Evolutionary conservation across 1,139 yeast genomes (phyloP).

Genomic region (Geotrichum candidum): DNA sequence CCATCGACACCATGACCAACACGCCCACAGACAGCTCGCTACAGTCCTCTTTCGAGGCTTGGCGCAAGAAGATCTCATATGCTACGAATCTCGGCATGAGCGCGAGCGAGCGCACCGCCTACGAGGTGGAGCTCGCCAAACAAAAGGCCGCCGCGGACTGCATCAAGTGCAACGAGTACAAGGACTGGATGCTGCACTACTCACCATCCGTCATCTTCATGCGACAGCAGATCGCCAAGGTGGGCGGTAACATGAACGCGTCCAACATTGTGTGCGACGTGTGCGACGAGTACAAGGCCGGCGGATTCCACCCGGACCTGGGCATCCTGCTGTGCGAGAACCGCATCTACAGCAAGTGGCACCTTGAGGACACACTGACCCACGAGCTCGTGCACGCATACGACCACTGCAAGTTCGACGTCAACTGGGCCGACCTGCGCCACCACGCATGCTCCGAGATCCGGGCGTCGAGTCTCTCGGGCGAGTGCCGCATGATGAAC

Average conservation of each 20-base stretch:
- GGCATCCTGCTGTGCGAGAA: constrained; percentile 88
- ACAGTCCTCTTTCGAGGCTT: constrained; percentile 64
- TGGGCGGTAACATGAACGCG: constrained; percentile 49
- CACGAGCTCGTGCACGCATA: constrained; percentile 94
- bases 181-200: constrained; percentile 72
- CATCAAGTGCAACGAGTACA: constrained; percentile 58
- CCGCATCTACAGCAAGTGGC: constrained; percentile 69
- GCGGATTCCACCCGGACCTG: constrained; percentile 86
- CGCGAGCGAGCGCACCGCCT: constrained; percentile 48
- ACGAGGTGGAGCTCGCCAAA: constrained; percentile 48
- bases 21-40: neutral
- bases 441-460: constrained; percentile 98
- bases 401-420: constrained; percentile 81
- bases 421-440: constrained; percentile 72
- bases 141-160: constrained; percentile 53
- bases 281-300: constrained; percentile 83
- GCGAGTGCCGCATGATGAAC: constrained; percentile 88
- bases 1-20: neutral
- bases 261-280: constrained; percentile 68
- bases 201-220: constrained; percentile 83
- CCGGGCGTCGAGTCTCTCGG: constrained; percentile 86
- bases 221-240: constrained; percentile 73
- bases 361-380: constrained; percentile 81
- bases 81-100: constrained; percentile 65
- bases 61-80: constrained; percentile 69